These are phyloP conservation scores for Vitis amurensis DNA, from an alignment of 164 flowering plant genomes.

Conservation along the genomic window DNA sequence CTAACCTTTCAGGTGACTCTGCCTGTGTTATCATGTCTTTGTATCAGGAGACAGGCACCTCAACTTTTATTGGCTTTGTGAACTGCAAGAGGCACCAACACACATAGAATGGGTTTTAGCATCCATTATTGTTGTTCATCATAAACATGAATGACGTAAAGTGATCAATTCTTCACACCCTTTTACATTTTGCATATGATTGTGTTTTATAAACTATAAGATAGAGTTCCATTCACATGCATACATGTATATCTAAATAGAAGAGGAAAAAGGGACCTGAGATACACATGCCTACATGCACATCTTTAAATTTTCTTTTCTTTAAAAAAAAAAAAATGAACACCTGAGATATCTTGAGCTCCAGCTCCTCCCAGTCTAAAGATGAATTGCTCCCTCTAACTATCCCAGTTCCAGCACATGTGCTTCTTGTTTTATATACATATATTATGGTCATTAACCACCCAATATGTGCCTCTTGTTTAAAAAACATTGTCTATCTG, in stretches of 20 bases:
- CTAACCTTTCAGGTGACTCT: slow-evolving; percentile 18
- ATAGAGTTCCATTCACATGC: background rate
- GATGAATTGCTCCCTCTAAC: slow-evolving; percentile 80
- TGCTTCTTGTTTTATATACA: too few relatives aligned
- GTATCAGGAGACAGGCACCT: slow-evolving; percentile 33
- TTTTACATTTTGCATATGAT: too few relatives aligned
- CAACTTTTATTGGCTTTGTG: slow-evolving; percentile 63
- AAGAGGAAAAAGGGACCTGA: too few relatives aligned
- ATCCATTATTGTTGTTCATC: too few relatives aligned
- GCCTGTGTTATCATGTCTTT: slow-evolving; percentile 13
- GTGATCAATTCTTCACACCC: too few relatives aligned
- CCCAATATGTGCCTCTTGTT: too few relatives aligned
- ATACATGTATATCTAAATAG: background rate
- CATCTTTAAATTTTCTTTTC: background rate
- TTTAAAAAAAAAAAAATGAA: background rate
- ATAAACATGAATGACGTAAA: too few relatives aligned
- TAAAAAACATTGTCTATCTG: too few relatives aligned
- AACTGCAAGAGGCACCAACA: slow-evolving; percentile 48
- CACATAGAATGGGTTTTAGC: background rate
- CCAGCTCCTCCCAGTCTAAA: slow-evolving; percentile 89
- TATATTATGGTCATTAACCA: too few relatives aligned
- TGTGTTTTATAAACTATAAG: too few relatives aligned
- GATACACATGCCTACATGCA: background rate
- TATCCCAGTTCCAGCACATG: slow-evolving; percentile 83
- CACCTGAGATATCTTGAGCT: slow-evolving; percentile 95